A percentile compares a stretch with the other conserved stretches of the same genome.
These are phyloP conservation scores for Euphorbia peplus DNA, from an alignment of 345 rosid genomes.

Conservation along the genomic window DNA sequence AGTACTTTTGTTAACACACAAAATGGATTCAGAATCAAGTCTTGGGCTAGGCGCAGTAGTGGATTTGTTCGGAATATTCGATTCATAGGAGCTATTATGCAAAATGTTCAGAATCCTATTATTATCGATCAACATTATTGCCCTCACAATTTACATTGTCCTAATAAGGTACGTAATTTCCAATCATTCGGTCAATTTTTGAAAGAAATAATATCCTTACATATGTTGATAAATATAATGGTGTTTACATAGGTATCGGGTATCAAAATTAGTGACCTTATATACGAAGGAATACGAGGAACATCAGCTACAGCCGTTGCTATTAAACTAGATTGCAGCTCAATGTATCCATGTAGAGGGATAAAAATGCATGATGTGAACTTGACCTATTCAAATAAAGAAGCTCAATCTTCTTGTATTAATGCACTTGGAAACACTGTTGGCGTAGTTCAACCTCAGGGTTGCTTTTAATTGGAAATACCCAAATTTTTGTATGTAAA, in stretches of 20 bases:
- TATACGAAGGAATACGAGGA: constrained; percentile 36
- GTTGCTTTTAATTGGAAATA: neutral
- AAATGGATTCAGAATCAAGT: constrained; percentile 61
- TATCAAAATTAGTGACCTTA: constrained; percentile 31
- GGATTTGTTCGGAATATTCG: constrained; percentile 47
- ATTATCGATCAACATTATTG: constrained; percentile 63
- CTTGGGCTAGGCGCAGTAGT: constrained; percentile 62
- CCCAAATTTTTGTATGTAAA: neutral
- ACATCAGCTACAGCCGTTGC: constrained; percentile 38
- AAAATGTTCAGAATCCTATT: constrained; percentile 43
- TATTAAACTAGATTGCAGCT: constrained; percentile 40
- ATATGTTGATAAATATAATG: neutral
- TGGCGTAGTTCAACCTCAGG: neutral
- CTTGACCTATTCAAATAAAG: constrained; percentile 24
- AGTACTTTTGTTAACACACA: constrained; percentile 36
- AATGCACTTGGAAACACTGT: constrained; percentile 28
- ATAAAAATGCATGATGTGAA: constrained; percentile 13
- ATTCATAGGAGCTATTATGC: constrained; percentile 38
- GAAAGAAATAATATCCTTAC: neutral
- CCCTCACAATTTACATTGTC: constrained; percentile 46
- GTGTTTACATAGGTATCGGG: constrained; percentile 21
- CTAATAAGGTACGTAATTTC: constrained; percentile 45
- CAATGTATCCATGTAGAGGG: constrained; percentile 27
- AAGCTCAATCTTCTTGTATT: constrained; percentile 32
- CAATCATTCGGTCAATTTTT: neutral